Conservation (phyloP, 2,329 filamentous ascomycete genomes). For the Erysiphe pulchra region DNA sequence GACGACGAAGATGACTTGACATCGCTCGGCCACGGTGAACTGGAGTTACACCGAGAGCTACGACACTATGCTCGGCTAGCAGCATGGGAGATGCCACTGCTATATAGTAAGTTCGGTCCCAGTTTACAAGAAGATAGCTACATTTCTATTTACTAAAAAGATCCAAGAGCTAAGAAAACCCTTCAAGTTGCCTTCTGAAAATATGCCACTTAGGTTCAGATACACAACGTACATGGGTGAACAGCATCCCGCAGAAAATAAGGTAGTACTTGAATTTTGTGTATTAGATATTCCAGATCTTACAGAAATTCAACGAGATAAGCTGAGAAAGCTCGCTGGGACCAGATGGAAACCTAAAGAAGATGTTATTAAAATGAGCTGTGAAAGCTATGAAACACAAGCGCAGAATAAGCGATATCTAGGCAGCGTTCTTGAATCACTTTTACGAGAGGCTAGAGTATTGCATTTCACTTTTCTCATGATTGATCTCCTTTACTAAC, state of each 20-base stretch:
- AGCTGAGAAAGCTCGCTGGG: slow-evolving; percentile 71
- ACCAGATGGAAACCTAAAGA: slow-evolving; percentile 67
- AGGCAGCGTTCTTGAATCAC: slow-evolving; percentile 44
- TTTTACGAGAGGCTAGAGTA: slow-evolving; percentile 52
- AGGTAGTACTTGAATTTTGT: slow-evolving; percentile 81
- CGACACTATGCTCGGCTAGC: slow-evolving; percentile 68
- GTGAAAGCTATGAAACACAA: slow-evolving; percentile 66
- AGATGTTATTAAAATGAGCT: slow-evolving; percentile 66
- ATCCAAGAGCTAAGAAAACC: slow-evolving; percentile 52
- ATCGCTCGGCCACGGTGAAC: slow-evolving; percentile 56
- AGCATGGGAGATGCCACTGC: slow-evolving; percentile 86
- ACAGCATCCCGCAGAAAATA: slow-evolving; percentile 67
- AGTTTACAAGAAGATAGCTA: background rate
- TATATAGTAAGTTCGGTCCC: slow-evolving; percentile 42
- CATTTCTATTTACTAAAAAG: slow-evolving; percentile 2
- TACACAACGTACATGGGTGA: slow-evolving; percentile 96
- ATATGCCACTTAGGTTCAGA: slow-evolving; percentile 66
- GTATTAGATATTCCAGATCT: slow-evolving; percentile 45
- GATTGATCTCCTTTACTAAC: background rate
- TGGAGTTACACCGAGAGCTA: slow-evolving; percentile 71
- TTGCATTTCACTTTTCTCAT: slow-evolving; percentile 1
- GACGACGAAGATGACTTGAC: slow-evolving; percentile 69
- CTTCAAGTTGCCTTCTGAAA: slow-evolving; percentile 41
- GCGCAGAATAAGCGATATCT: slow-evolving; percentile 96
- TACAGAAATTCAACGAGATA: slow-evolving; percentile 39